Base-by-base conservation (phyloP, 176 grass and related monocot species). In the Tuctoria greenei region DNA sequence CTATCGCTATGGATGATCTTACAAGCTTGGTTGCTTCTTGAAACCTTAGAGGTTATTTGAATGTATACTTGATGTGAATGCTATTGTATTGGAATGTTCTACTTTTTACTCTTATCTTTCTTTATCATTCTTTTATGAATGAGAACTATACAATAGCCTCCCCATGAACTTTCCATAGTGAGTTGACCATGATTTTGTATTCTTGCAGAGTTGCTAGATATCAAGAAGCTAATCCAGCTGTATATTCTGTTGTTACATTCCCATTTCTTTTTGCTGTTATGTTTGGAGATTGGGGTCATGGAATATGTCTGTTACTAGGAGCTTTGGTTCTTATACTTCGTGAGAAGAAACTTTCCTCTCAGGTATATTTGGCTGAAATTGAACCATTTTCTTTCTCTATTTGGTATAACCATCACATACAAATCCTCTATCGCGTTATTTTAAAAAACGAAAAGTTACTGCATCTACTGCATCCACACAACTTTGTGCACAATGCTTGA, bases 211-310 rank as follows among this genome's bases (percentile, higher is more conserved):
- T 99, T 88, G 92, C 92, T 50, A 91, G 85, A 88, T 99, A 95
- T 83, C 87, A 95, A 90, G 96, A 99, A 86, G 75, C 86, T 49
- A 99, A 99, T 90, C 96, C 96, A 56, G 96, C 96, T 83, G 92
- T 99, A 71, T 99, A 95, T 86, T 92, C 92, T 80, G 87, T 99
- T 66, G 77, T 99, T 64, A 99, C 96, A 39, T 99, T 99, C 74
- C 96, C 96, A 82, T 99, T 99, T 88, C 89, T 99, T 74, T 99
- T 99, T 69, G 96, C 96, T 85, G 96, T 99, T 49, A 99, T 99
- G 96, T 99, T 99, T 87, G 96, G 96, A 84, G 96, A 99, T 84
- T 99, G 96, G 96, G 96, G 96, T 37, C 96, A 99, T 92, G 96
- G 96, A 64, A 92, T 99, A 84, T 99, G 96, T 79, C 74, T 99